These are phyloP conservation scores for Globisporangium uncinulatum DNA, from an alignment of 352 stramenopile genomes.

Conservation along the genomic window DNA sequence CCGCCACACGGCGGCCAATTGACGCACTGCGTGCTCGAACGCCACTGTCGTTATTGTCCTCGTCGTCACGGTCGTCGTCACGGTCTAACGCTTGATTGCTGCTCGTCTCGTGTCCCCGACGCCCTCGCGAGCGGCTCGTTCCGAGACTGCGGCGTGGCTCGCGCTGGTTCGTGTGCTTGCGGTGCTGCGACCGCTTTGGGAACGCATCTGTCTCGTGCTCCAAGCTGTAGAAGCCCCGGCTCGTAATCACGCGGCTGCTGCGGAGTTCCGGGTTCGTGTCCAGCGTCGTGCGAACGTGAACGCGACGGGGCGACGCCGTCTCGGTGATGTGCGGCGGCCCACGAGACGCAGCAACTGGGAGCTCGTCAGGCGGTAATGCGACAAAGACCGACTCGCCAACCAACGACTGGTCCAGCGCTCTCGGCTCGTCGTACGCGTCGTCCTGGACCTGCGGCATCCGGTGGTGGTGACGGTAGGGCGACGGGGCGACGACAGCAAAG, in stretches of 20 bases:
- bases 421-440: constrained; percentile 17
- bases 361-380: constrained; percentile 22
- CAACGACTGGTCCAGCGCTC: constrained; percentile 51
- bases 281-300: background rate
- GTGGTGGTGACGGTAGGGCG: constrained; percentile 25
- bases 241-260: constrained; percentile 70
- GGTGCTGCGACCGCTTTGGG: constrained; percentile 1
- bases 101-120: background rate
- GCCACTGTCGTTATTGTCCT: background rate
- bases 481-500: constrained; percentile 30
- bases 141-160: constrained; percentile 1
- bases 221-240: constrained; percentile 69
- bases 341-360: constrained; percentile 4
- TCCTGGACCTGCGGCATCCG: constrained; percentile 29
- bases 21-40: background rate
- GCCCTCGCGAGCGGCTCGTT: background rate
- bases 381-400: constrained; percentile 69
- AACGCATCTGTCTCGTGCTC: constrained; percentile 18
- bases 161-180: background rate
- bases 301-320: constrained; percentile 30
- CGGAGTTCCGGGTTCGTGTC: constrained; percentile 18
- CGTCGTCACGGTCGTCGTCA: background rate
- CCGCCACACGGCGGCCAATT: background rate
- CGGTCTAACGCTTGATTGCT: background rate
- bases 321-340: constrained; percentile 20